phyloP scores from a whole-genome alignment of 345 rosid species.

The Linum tenue region DNA sequence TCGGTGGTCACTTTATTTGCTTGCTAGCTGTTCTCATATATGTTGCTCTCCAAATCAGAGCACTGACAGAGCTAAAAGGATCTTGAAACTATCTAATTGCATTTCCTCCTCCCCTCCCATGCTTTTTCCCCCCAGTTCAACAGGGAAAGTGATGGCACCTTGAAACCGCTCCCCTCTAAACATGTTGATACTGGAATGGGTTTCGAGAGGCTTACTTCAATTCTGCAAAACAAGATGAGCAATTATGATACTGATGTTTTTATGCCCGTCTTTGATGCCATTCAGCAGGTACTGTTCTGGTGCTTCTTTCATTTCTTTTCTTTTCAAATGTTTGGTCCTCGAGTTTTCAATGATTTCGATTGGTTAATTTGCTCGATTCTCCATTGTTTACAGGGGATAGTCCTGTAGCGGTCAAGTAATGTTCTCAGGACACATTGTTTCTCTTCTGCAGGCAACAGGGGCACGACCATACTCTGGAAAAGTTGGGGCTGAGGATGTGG shows the following conservation, averaged over 20 bases:
- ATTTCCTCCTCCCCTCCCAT: not conserved
- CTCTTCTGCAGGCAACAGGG: slow-evolving; percentile 53
- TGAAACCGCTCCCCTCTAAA: slow-evolving; percentile 62
- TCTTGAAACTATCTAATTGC: no score
- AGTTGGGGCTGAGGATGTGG: slow-evolving; percentile 73
- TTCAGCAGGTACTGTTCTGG: slow-evolving; percentile 49
- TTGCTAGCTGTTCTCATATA: no score
- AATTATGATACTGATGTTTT: slow-evolving; percentile 97
- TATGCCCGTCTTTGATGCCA: slow-evolving; percentile 80
- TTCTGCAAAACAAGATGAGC: slow-evolving; percentile 96
- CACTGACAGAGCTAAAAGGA: no score
- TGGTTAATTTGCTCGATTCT: not conserved
- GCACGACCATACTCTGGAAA: slow-evolving; percentile 81
- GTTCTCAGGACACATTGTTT: not conserved
- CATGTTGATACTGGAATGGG: slow-evolving; percentile 99
- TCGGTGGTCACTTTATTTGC: no score
- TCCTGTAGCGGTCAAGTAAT: not conserved
- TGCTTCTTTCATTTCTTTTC: not conserved
- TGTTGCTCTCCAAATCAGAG: no score
- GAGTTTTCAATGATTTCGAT: slow-evolving; percentile 14
- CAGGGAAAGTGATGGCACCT: slow-evolving; percentile 77
- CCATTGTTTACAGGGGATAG: not conserved
- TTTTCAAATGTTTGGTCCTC: not conserved
- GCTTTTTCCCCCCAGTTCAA: slow-evolving; percentile 45
- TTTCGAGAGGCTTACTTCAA: slow-evolving; percentile 82